Base-by-base conservation (phyloP, 192 early-diverging fungal species). In the Bifiguratus adelaidae region DNA sequence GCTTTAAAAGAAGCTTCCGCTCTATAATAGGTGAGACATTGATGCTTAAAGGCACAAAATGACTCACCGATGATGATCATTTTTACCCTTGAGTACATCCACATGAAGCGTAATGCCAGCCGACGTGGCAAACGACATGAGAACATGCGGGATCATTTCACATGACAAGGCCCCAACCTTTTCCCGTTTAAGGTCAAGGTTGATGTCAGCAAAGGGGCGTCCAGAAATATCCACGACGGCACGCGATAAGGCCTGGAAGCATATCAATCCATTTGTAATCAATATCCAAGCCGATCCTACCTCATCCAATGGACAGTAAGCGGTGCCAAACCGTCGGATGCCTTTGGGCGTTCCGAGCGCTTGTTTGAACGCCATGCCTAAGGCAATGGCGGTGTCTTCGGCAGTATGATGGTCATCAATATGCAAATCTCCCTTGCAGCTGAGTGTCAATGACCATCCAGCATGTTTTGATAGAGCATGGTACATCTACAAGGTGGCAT, bases 331-430 rank as follows among this genome's bases (percentile, higher is more conserved):
- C 19, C 96, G 82, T 45, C 77, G 81, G 58, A 99, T 99, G 4
- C 83, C 82, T 27, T 83, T 82, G 25, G 91, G 83, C 45, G 76
- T 74, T 29, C 91, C 92, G 12, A 99, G 73, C 7, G 96, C 94
- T 44, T 91, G 58, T 54, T 91, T 91, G 56, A 95, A 99, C 6
- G 90, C 90, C 67, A 78, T 77, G 16, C 96, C 94, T 7, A 99
- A 76, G 0, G 92, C 86, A 44, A 99, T 88, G 7, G 88, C 93
- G 13, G 82, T 83, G 60, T 99, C 96, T 60, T 99, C 94, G 21
- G 89, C 88, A 9, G 94, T 91, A 71, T 99, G 96, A 67, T 99
- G 93, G 70, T 99, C 94, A 67, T 96, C 91, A 45, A 99, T 93
- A 61, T 97, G 85, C 48, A 96, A 68, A 63, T 99, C 94, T 27